phyloP scores from a whole-genome alignment of 306 rosid genomes.

The Glycine soja region DNA sequence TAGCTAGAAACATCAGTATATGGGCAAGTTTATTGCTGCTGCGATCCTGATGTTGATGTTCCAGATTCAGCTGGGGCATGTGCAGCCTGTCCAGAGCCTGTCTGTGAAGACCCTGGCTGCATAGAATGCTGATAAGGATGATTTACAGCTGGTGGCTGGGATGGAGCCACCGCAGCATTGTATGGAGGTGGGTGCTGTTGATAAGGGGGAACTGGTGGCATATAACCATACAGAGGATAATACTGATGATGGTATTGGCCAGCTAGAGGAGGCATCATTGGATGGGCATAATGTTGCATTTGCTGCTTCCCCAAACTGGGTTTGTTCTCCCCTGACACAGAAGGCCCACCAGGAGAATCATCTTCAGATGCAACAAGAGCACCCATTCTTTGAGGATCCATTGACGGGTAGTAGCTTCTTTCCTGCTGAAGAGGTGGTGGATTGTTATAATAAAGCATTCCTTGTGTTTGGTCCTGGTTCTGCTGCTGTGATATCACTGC shows the following conservation, averaged over 20 bases:
- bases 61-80: slow-evolving; percentile 59
- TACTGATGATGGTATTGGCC: slow-evolving; percentile 82
- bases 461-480: slow-evolving; percentile 71
- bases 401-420: slow-evolving; percentile 82
- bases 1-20: slow-evolving; percentile 23
- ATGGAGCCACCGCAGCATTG: slow-evolving; percentile 55
- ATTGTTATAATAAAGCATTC: slow-evolving; percentile 67
- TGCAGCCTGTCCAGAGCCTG: slow-evolving; percentile 55
- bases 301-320: slow-evolving; percentile 66
- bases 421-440: slow-evolving; percentile 83
- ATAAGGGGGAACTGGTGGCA: slow-evolving; percentile 66
- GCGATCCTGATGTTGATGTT: slow-evolving; percentile 54
- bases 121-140: slow-evolving; percentile 67
- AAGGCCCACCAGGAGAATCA: slow-evolving; percentile 62
- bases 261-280: slow-evolving; percentile 73
- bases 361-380: slow-evolving; percentile 77
- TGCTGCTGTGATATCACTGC: slow-evolving; percentile 96
- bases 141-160: slow-evolving; percentile 58
- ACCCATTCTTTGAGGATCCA: slow-evolving; percentile 99
- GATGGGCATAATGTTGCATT: slow-evolving; percentile 65
- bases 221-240: slow-evolving; percentile 74
- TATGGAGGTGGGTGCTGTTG: slow-evolving; percentile 71
- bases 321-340: slow-evolving; percentile 69
- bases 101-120: slow-evolving; percentile 54
- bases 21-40: slow-evolving; percentile 48